Evolutionary conservation across 805 yeast genomes (phyloP).

Genomic region (Suhomyces tanzawaensis): DNA sequence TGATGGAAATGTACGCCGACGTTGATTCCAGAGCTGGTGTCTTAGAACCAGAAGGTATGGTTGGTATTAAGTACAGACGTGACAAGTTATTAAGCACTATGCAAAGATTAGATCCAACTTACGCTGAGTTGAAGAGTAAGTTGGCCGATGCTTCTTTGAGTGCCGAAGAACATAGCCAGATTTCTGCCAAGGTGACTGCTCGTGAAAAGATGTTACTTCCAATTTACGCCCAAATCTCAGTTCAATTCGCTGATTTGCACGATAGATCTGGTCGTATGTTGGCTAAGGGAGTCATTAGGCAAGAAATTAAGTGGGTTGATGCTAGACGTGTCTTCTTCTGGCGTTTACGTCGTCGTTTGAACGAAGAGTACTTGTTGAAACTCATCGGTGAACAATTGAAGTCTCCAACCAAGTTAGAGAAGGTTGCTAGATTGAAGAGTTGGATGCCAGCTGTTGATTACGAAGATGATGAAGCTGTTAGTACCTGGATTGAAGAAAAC

Average conservation of each 20-base stretch:
- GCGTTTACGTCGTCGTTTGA: conserved; percentile 94
- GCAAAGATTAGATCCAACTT: conserved; percentile 80
- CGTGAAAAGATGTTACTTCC: conserved; percentile 84
- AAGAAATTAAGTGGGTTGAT: conserved; percentile 79
- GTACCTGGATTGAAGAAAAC: conserved; percentile 81
- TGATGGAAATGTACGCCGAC: conserved; percentile 99
- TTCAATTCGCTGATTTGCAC: conserved; percentile 97
- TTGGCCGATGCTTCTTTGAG: conserved; percentile 50
- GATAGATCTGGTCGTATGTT: conserved; percentile 97
- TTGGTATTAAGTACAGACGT: conserved; percentile 95
- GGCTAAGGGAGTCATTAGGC: conserved; percentile 87
- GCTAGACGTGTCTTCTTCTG: conserved; percentile 98
- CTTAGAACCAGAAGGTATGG: conserved; percentile 98
- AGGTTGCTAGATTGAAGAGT: conserved; percentile 80
- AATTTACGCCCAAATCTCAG: conserved; percentile 85
- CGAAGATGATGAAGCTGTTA: conserved; percentile 74
- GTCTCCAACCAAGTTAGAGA: conserved; percentile 68
- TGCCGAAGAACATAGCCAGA: conserved; percentile 62
- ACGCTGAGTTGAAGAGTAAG: conserved; percentile 63
- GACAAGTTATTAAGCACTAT: conserved; percentile 89
- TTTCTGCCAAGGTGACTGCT: conserved; percentile 63
- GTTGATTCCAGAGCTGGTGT: conserved; percentile 96
- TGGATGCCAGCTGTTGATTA: conserved; percentile 77
- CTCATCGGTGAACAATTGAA: conserved; percentile 62
- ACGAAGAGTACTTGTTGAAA: conserved; percentile 83